These are phyloP conservation scores for Blumeria graminis DNA, from an alignment of 2,329 filamentous ascomycete genomes.

Conservation along the genomic window DNA sequence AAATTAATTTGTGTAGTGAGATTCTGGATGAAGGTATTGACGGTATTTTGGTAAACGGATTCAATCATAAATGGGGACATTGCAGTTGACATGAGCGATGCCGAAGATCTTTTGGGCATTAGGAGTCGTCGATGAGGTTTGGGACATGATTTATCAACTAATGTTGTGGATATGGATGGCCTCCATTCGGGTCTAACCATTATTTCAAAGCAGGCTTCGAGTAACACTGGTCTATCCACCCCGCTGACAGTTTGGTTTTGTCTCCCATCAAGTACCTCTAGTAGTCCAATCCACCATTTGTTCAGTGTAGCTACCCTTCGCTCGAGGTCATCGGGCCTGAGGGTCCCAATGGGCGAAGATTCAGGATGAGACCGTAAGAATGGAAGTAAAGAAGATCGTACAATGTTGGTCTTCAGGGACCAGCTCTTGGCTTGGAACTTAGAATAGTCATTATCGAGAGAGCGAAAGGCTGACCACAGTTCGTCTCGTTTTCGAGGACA, in stretches of 20 bases:
- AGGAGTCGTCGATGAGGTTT: slow-evolving; percentile 10
- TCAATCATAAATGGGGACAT: slow-evolving; percentile 35
- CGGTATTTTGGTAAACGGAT: slow-evolving; percentile 47
- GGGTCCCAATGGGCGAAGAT: slow-evolving; percentile 30
- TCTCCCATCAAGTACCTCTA: slow-evolving; percentile 43
- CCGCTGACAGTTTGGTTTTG: slow-evolving; percentile 46
- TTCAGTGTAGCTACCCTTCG: slow-evolving; percentile 42
- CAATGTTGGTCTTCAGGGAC: slow-evolving; percentile 42
- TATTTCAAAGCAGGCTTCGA: slow-evolving; percentile 44
- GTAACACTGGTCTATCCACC: slow-evolving; percentile 40
- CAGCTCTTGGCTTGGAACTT: slow-evolving; percentile 47
- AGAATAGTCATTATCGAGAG: slow-evolving; percentile 42
- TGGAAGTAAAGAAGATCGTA: slow-evolving; percentile 37
- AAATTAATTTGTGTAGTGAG: slow-evolving; percentile 44
- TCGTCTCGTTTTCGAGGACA: slow-evolving; percentile 38
- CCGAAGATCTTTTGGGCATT: slow-evolving; percentile 17
- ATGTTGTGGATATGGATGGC: slow-evolving; percentile 30
- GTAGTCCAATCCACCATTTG: slow-evolving; percentile 49
- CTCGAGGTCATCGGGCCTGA: slow-evolving; percentile 45
- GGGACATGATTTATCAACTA: slow-evolving; percentile 19
- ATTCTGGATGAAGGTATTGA: slow-evolving; percentile 46
- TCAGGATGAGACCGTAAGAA: slow-evolving; percentile 36
- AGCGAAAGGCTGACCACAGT: slow-evolving; percentile 41
- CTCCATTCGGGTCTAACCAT: slow-evolving; percentile 52
- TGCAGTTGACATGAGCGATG: slow-evolving; percentile 26